phyloP scores from a whole-genome alignment of 2,329 filamentous ascomycete genomes.

The Fusarium devonianum region DNA sequence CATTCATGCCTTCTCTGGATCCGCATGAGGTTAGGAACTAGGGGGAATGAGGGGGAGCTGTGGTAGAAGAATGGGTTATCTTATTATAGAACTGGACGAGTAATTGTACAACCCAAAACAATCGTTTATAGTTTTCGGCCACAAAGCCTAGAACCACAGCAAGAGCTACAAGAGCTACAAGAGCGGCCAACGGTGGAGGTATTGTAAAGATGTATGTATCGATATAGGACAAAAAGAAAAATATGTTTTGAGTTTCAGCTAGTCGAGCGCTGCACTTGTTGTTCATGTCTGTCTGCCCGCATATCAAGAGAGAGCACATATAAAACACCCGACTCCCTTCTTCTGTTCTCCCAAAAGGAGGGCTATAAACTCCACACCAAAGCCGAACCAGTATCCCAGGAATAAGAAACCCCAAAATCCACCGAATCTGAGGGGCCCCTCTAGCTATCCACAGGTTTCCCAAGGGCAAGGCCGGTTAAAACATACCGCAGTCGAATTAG shows the following conservation, averaged over 20 bases:
- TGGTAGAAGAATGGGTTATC: no score
- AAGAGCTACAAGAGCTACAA: not conserved
- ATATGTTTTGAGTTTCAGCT: constrained; percentile 5
- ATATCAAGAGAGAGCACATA: constrained; percentile 2
- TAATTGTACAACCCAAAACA: constrained; percentile 21
- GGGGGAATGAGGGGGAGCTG: not conserved
- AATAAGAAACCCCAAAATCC: not conserved
- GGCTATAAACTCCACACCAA: constrained; percentile 15
- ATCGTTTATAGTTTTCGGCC: constrained; percentile 22
- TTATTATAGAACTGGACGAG: constrained; percentile 4
- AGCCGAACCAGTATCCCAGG: constrained; percentile 1
- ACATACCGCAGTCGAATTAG: constrained; percentile 8
- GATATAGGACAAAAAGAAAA: constrained; percentile 3
- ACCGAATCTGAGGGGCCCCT: not conserved
- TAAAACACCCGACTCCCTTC: not conserved
- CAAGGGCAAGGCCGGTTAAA: not conserved
- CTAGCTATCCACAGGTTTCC: not conserved
- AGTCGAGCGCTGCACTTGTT: not conserved
- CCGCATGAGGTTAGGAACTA: constrained; percentile 9
- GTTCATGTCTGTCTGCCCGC: constrained; percentile 1
- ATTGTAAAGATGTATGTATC: constrained; percentile 21
- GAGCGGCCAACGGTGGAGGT: not conserved
- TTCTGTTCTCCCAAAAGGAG: not conserved
- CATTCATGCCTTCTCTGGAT: constrained; percentile 62
- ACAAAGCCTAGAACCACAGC: constrained; percentile 8